Conservation (phyloP, 139 green algal species). For the Tetradesmus obliquus region DNA sequence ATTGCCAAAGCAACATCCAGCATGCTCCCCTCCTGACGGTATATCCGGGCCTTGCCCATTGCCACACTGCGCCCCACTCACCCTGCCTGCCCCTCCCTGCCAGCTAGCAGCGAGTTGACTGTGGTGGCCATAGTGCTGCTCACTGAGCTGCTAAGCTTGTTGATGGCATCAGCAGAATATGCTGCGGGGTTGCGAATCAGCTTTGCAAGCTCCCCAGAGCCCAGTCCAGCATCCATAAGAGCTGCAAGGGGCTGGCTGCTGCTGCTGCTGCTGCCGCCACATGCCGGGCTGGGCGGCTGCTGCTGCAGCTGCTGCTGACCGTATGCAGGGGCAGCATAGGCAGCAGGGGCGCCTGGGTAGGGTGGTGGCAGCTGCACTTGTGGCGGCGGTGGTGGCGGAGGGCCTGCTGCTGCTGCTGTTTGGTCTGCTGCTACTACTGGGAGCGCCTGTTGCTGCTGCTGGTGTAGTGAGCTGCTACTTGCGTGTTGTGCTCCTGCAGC, state of each 20-base stretch:
- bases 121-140: constrained; percentile 16
- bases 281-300: neutral
- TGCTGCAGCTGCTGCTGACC: neutral
- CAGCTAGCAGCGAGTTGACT: constrained; percentile 14
- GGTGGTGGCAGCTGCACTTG: neutral
- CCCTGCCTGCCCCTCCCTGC: neutral
- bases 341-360: neutral
- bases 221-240: neutral
- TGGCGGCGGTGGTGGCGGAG: neutral
- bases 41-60: neutral
- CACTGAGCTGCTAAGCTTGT: constrained; percentile 36
- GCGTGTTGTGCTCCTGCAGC: neutral
- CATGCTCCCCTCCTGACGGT: too few species aligned
- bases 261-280: neutral
- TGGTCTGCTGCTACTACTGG: neutral
- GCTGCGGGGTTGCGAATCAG: constrained; percentile 26
- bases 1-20: too few species aligned
- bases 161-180: constrained; percentile 15
- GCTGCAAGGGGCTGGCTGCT: constrained; percentile 22
- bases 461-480: neutral
- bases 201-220: constrained; percentile 8
- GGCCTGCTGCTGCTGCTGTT: neutral
- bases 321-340: neutral
- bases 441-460: constrained; percentile 14
- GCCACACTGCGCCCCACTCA: neutral